Conservation (phyloP, 305 asterid genomes). For the Rubia peregrina region DNA sequence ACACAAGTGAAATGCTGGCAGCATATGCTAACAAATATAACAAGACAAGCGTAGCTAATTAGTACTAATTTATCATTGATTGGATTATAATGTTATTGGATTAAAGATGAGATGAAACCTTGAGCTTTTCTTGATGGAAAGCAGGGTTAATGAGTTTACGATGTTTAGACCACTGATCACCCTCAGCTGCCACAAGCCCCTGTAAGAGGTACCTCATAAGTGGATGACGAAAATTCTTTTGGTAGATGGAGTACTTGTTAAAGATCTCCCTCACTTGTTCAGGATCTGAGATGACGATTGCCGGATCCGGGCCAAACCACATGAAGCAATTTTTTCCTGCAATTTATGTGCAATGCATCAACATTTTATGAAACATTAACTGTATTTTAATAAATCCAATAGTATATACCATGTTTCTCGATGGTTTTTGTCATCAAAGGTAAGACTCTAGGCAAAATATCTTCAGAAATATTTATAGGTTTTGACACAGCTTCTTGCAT, state of each 20-base stretch:
- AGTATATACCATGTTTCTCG: conserved; percentile 31
- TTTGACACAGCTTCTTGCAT: conserved; percentile 19
- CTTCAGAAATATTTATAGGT: conserved; percentile 24
- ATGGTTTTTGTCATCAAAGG: conserved; percentile 21
- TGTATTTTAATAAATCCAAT: background rate
- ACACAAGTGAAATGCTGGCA: conserved; percentile 22
- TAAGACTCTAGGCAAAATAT: conserved; percentile 18
- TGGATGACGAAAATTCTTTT: conserved; percentile 5
- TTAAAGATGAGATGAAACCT: background rate
- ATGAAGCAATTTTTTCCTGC: conserved; percentile 4
- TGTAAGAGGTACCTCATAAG: conserved; percentile 6
- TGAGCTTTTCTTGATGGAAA: conserved; percentile 13
- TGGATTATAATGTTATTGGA: too few relatives aligned
- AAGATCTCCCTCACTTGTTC: conserved; percentile 6
- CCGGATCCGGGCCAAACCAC: conserved; percentile 13
- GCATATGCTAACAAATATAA: conserved; percentile 19
- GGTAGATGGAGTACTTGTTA: conserved; percentile 1
- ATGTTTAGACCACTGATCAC: conserved; percentile 9
- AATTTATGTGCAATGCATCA: background rate
- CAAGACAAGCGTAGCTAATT: background rate
- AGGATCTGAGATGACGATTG: conserved; percentile 5
- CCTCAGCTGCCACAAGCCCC: conserved; percentile 6
- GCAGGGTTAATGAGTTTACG: conserved; percentile 11
- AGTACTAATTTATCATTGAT: background rate
- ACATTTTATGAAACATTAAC: background rate